Evolutionary conservation across 768 basidiomycete genomes (phyloP).

Genomic region (Suillus bovinus): DNA sequence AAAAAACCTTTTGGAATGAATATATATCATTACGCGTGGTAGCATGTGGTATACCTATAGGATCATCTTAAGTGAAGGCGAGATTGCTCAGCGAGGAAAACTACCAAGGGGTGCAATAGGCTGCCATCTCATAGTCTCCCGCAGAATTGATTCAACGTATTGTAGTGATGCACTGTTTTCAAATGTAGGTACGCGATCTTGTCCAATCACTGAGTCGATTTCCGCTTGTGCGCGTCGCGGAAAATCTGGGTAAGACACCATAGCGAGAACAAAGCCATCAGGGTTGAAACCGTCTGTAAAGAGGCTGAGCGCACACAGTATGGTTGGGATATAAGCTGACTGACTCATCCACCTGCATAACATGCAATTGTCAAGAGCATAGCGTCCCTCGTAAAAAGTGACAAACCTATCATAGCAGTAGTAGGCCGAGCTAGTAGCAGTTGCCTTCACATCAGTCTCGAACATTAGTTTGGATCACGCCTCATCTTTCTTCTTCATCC

Average conservation of each 20-base stretch:
- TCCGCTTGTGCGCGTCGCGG: constrained; percentile 19
- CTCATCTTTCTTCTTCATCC: constrained; percentile 16
- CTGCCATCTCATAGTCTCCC: constrained; percentile 4
- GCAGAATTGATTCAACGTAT: background rate
- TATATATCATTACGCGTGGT: constrained; percentile 37
- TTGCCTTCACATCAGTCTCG: no score
- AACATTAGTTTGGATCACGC: constrained; percentile 7
- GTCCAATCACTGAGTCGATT: constrained; percentile 12
- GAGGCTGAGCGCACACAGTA: background rate
- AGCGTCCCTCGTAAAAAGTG: background rate
- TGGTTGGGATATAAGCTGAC: constrained; percentile 6
- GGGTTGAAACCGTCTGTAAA: constrained; percentile 13
- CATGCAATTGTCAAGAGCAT: background rate
- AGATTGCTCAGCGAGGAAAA: background rate
- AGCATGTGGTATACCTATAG: constrained; percentile 1
- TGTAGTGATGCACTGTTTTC: background rate
- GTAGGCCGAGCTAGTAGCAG: no score
- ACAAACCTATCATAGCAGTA: constrained; percentile 18
- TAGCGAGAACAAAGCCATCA: constrained; percentile 11
- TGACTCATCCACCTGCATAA: constrained; percentile 22
- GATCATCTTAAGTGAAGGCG: background rate
- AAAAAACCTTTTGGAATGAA: constrained; percentile 27
- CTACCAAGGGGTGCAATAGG: background rate
- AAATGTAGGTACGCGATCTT: background rate
- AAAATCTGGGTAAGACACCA: constrained; percentile 13